Conservation (phyloP, 768 basidiomycete genomes). For the Russula brevipes region DNA sequence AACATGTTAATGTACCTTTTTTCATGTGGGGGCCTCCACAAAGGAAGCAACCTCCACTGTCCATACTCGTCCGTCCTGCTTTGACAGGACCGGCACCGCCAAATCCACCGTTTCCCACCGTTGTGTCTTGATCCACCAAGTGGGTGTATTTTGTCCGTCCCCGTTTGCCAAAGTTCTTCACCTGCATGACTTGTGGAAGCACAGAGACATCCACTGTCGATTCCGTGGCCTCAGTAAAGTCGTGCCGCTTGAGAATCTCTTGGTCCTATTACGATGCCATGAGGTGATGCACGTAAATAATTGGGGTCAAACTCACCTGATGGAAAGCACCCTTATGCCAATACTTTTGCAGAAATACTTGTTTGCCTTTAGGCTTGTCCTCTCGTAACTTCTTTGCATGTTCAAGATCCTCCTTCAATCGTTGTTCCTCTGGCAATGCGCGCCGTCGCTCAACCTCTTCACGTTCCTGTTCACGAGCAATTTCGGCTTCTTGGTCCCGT, state of each 20-base stretch:
- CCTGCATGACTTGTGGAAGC: constrained; percentile 95
- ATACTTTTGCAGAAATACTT: constrained; percentile 95
- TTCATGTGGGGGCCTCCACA: constrained; percentile 95
- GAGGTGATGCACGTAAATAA: not conserved
- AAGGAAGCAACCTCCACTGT: constrained; percentile 76
- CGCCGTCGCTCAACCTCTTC: constrained; percentile 89
- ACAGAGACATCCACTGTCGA: constrained; percentile 83
- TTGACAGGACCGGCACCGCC: constrained; percentile 53
- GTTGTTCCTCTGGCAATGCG: constrained; percentile 88
- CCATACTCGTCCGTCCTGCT: constrained; percentile 49
- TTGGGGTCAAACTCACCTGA: constrained; percentile 50
- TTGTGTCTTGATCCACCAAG: constrained; percentile 91
- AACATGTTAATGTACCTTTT: constrained; percentile 50
- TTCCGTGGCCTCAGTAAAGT: constrained; percentile 86
- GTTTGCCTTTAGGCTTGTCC: constrained; percentile 86
- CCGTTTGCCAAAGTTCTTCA: constrained; percentile 89
- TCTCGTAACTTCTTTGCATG: constrained; percentile 75
- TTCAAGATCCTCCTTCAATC: constrained; percentile 88
- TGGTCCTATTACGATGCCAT: constrained; percentile 56
- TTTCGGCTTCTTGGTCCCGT: constrained; percentile 85
- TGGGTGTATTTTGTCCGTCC: constrained; percentile 96
- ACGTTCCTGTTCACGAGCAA: constrained; percentile 74
- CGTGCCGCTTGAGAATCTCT: constrained; percentile 75
- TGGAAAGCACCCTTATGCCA: constrained; percentile 99
- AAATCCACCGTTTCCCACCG: constrained; percentile 54